Evolutionary conservation across 2,329 filamentous ascomycete species (phyloP).

Genomic region (Gnomoniopsis sp.): DNA sequence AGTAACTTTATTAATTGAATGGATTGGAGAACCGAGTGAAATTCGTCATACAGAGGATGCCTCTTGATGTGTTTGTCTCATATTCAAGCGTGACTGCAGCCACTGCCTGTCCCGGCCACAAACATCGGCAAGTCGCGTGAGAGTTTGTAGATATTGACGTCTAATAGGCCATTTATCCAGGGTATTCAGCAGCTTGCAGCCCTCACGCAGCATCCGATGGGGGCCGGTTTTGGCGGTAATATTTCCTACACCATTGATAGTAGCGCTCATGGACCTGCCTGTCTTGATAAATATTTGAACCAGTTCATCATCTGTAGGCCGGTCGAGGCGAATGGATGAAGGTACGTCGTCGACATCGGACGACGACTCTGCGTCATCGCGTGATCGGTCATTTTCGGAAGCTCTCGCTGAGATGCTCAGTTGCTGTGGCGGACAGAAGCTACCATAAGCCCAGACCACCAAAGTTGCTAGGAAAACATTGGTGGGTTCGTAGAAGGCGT

Average conservation of each 20-base stretch:
- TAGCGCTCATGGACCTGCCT: conserved; percentile 44
- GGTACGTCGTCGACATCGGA: conserved; percentile 20
- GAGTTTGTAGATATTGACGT: not conserved
- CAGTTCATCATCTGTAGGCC: conserved; percentile 52
- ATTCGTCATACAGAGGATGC: not conserved
- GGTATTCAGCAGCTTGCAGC: conserved; percentile 13
- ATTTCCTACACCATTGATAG: conserved; percentile 48
- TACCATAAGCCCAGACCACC: conserved; percentile 37
- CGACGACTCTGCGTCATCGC: conserved; percentile 5
- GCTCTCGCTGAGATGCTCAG: conserved; percentile 7
- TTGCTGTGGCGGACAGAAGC: conserved; percentile 10
- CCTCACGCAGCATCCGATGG: conserved; percentile 21
- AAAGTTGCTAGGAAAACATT: conserved; percentile 36
- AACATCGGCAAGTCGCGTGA: conserved; percentile 5
- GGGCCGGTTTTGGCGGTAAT: conserved; percentile 26
- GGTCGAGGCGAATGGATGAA: conserved; percentile 47
- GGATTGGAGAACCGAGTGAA: no score
- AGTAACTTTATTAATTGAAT: not conserved
- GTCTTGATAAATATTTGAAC: conserved; percentile 51
- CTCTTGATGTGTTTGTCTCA: not conserved
- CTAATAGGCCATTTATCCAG: conserved; percentile 10
- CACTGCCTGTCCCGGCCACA: not conserved
- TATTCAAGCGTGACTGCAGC: not conserved
- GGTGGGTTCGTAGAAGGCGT: conserved; percentile 36
- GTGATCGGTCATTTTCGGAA: not conserved